A percentile compares a stretch with the other conserved stretches of the same genome.
Conservation (phyloP, 257 asterid genomes). For the Nicotiana tabacum region DNA sequence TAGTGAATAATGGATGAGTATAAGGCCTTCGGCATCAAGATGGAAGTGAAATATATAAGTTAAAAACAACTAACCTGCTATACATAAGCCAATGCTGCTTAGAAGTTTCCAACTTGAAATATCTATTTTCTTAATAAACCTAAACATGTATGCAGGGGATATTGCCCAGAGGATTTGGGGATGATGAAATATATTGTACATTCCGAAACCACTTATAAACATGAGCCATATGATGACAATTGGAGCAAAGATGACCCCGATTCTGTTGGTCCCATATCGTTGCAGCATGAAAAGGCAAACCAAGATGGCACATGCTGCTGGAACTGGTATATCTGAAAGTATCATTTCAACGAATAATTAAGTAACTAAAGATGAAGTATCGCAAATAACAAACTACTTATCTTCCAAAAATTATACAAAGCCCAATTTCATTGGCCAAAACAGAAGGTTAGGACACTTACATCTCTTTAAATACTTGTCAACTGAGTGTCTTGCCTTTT, state of each 20-base stretch:
- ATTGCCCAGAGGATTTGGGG: constrained; percentile 50
- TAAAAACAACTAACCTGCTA: constrained; percentile 60
- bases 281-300: constrained; percentile 89
- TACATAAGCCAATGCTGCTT: constrained; percentile 67
- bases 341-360: constrained; percentile 13
- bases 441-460: constrained; percentile 27
- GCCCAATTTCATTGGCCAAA: not conserved
- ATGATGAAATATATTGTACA: constrained; percentile 59
- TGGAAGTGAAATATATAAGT: not conserved
- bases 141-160: constrained; percentile 72
- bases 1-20: not conserved
- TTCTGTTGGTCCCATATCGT: constrained; percentile 71
- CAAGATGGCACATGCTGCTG: constrained; percentile 73
- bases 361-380: constrained; percentile 9
- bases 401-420: not conserved
- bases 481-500: constrained; percentile 36
- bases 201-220: constrained; percentile 63
- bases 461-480: constrained; percentile 49
- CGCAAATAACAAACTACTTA: not conserved
- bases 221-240: constrained; percentile 73
- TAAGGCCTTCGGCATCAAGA: not conserved
- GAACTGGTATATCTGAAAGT: constrained; percentile 71
- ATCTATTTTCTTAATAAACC: constrained; percentile 56
- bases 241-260: constrained; percentile 86
- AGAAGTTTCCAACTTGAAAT: constrained; percentile 64